Evolutionary conservation across 2,329 filamentous ascomycete genomes (phyloP), one percentile per base, ranked within the genome.

Genomic region (Fusarium tanahbumbuense): DNA sequence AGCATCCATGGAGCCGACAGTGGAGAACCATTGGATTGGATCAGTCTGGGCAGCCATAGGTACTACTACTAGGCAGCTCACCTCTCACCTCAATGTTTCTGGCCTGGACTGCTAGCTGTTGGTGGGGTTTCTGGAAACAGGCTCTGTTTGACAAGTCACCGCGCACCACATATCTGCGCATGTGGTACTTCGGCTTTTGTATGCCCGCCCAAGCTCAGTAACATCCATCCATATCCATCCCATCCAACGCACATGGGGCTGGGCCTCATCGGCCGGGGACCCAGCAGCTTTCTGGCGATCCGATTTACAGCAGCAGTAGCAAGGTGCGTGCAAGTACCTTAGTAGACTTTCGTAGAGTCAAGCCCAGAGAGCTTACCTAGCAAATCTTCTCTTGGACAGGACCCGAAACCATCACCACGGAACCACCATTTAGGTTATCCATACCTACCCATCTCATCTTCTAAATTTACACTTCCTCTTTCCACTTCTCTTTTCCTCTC

Each of bases 301-400:
- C 68, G 73, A 73, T 75, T 50, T 52, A 57, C 45, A 40, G 53
- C 23, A 37, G 41, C 52, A 32, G 45, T 53, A 56, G 46, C 55
- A 53, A 32, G 46, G 46, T 47, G 37, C 37, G 46, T 47, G 37
- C 37, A 28, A 44, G 28, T 30, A 27, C 18, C 42, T 45, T 27
- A 60, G 32, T 22, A 45, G 52, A 60, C n/a, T 30, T 46, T 27
- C 18, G 34, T 37, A 37, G 34, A 37, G 34, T n/a, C 18, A 18
- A 37, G 34, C 34, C 34, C 18, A n/a, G 18, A 53, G 37, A 53
- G 49, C 49, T 53, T 53, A 53, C 72, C 70, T 73, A 71, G 71
- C 74, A 76, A 77, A 78, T 78, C 73, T 76, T 76, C 71, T 74
- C 73, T 73, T 64, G 50, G 47, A 66, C 60, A 67, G 61, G 71